Evolutionary conservation across 805 yeast genomes (phyloP), one percentile per base, ranked within the genome.

Genomic region (Saturnispora serradocipensis): DNA sequence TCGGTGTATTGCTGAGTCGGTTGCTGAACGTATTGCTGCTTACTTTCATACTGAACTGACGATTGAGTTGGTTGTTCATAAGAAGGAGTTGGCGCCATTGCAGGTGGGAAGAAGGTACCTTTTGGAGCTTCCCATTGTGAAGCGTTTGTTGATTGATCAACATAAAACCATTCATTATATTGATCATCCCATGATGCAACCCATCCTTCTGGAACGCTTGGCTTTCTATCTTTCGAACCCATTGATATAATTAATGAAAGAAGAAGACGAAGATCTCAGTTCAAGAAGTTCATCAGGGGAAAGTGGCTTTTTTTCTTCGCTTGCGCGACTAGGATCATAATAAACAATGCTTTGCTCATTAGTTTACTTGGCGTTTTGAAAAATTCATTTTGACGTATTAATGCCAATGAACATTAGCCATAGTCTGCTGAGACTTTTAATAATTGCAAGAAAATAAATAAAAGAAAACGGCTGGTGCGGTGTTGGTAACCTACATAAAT

Each of bases 91-190:
- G 73, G 72, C 3, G 61, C 42, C 24, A 5, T 18, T 38, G 20
- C 59, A 4, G 56, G 50, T 7, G 69, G 66, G 63, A 77, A 76
- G 1, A 58, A 63, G 0, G 87, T 78, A 1, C 84, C 84, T 10
- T 54, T 53, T 15, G 97, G 97, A 13, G 82, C 80, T 49, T 87
- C 96, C 98, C 98, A 91, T 66, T 89, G 97, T 0, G 96, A 87
- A 58, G 79, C 72, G 54, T 86, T 84, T 13, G 87, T 78, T 15
- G 73, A 61, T 56, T 86, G 68, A 59, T 88, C 73, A n/a, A 91
- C 96, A 61, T 82, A 91, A 66, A 82, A 91, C 82, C 83, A 88
- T 75, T 64, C 67, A 36, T 58, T 73, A 63, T 85, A 85, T 52
- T 81, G 72, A 10, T 81, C 82, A 61, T 84, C 89, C 68, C 78